Conservation (phyloP, 192 early-diverging fungal species). For the Jimgerdemannia flammicorona region DNA sequence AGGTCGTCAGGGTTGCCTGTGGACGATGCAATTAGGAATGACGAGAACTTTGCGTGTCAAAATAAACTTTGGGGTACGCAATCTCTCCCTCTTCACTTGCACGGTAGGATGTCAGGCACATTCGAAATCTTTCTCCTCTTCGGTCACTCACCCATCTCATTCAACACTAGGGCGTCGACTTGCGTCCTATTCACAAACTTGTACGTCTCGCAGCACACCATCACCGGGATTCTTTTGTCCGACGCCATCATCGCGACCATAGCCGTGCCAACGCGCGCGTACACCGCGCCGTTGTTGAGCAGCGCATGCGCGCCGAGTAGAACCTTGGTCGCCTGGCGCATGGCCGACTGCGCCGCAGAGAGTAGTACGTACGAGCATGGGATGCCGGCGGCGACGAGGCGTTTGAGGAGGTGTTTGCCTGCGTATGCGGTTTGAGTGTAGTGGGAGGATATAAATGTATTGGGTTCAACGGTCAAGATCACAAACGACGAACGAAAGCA, state of each 20-base stretch:
- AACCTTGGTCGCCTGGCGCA: slow-evolving; percentile 88
- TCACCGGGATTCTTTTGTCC: slow-evolving; percentile 88
- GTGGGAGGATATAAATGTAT: neutral
- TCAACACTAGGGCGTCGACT: slow-evolving; percentile 94
- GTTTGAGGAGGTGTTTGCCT: slow-evolving; percentile 64
- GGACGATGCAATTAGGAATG: neutral
- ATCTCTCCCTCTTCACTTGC: too few relatives aligned
- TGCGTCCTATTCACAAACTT: slow-evolving; percentile 93
- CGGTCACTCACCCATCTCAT: slow-evolving; percentile 75
- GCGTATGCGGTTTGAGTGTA: neutral
- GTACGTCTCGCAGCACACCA: slow-evolving; percentile 92
- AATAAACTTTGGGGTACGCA: too few relatives aligned
- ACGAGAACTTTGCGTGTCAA: too few relatives aligned
- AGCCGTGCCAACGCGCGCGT: slow-evolving; percentile 87
- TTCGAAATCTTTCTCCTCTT: neutral
- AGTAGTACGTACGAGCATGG: slow-evolving; percentile 67
- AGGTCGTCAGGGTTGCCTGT: slow-evolving; percentile 80
- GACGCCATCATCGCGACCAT: slow-evolving; percentile 88
- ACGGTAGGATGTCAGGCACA: too few relatives aligned
- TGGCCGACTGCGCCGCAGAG: slow-evolving; percentile 68
- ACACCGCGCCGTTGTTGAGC: slow-evolving; percentile 88
- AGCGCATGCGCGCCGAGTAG: slow-evolving; percentile 92
- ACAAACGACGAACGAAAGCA: slow-evolving; percentile 7
- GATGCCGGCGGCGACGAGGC: slow-evolving; percentile 61
- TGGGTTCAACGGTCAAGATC: neutral